phyloP scores from a whole-genome alignment of 2,329 filamentous ascomycete genomes.

The Calonectria hawksworthii region DNA sequence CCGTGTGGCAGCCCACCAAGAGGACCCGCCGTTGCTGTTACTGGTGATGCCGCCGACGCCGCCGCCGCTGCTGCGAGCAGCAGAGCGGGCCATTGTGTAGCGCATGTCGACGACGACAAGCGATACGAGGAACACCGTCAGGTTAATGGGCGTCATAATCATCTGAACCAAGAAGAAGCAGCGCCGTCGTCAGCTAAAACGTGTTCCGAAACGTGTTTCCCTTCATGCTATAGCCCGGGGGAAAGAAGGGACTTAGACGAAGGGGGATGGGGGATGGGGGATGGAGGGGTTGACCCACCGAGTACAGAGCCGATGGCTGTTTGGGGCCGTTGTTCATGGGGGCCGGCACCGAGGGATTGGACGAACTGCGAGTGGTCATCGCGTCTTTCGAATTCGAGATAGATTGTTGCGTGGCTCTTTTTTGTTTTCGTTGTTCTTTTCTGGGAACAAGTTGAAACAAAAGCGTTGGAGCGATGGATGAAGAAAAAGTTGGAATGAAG shows the following conservation, averaged over 20 bases:
- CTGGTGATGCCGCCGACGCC: conserved; percentile 42
- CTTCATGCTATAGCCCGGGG: conserved; percentile 7
- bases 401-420: background rate
- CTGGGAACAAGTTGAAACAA: background rate
- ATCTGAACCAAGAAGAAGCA: conserved; percentile 47
- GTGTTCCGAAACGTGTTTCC: background rate
- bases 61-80: conserved; percentile 37
- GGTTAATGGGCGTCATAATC: conserved; percentile 73
- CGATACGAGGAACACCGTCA: conserved; percentile 75
- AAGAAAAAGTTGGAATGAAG: background rate
- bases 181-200: conserved; percentile 1
- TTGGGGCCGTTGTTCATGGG: conserved; percentile 24
- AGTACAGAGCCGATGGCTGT: conserved; percentile 43
- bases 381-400: background rate
- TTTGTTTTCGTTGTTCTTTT: background rate
- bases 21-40: conserved; percentile 27
- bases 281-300: conserved; percentile 35
- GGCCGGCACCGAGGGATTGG: conserved; percentile 15
- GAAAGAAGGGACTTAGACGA: background rate
- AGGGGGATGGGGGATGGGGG: background rate
- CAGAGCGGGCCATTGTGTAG: conserved; percentile 65
- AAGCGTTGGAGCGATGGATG: background rate
- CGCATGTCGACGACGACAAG: conserved; percentile 73
- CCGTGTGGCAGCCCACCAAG: conserved; percentile 33
- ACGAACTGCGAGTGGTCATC: conserved; percentile 17